Base-by-base conservation (phyloP, 2,329 filamentous ascomycete genomes). In the Zymoseptoria brevis region DNA sequence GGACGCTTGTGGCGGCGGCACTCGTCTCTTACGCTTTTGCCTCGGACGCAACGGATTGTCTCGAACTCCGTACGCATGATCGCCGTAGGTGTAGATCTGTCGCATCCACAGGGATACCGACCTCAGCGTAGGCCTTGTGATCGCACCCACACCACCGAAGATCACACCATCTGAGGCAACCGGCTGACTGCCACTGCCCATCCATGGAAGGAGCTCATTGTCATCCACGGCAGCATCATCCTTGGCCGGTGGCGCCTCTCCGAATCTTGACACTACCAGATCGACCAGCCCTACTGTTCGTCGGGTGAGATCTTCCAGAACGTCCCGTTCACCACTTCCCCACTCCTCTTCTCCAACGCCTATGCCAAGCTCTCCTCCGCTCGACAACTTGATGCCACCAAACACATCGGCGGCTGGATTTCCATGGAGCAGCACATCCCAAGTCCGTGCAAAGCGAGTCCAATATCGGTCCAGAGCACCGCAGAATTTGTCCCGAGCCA, bases 341-440 rank as follows among this genome's bases (percentile, higher is more conserved):
- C 91, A 87, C 57, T 96, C 90, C 76, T 97, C 94, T 72, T 97
- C 94, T 19, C 94, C 94, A 1, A 97, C 94, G 0, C 94, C 94
- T 52, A 96, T 84, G 16, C 94, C 94, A 24, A 97, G 82, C 75
- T 97, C 93, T 19, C 94, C 93, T 35, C 90, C 91, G 6, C 88
- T 89, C 11, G 92, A 90, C 30, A 99, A 80, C 73, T 96, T 96
- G 70, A 96, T 85, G 5, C 89, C 91, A 9, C 87, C 85, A 68
- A 90, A 91, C 4, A 96, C 80, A 63, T 87, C 87, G 1, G 87
- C 83, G 1, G 87, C 86, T 0, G 94, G 94, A 67, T 96, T 96
- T 8, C 91, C 93, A 70, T 93, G 89, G 50, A 99, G 80, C 65
- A 96, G 82, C 11, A 97, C 88, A 66, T 93, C 90, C 94, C 94